phyloP scores from a whole-genome alignment of 768 basidiomycete species.

The Neoboletus subvelutipes region DNA sequence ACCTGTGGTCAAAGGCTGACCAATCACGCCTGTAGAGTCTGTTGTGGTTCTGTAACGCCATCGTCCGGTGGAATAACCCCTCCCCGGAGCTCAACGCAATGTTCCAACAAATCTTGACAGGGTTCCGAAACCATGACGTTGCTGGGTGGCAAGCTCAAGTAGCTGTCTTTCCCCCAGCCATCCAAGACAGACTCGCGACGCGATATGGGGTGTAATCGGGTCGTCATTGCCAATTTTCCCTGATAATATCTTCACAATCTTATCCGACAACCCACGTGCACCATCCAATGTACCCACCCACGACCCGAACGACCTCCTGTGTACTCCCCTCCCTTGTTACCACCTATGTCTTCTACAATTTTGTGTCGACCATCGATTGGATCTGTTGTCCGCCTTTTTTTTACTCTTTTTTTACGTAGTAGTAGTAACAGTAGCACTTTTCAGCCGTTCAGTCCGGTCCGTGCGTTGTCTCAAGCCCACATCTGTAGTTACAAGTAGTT shows the following conservation, averaged over 20 bases:
- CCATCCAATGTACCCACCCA: slow-evolving; percentile 12
- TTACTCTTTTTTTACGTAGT: slow-evolving; percentile 7
- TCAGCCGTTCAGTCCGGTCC: slow-evolving; percentile 5
- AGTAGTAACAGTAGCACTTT: slow-evolving; percentile 31
- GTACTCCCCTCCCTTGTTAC: slow-evolving; percentile 18
- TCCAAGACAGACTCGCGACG: slow-evolving; percentile 81
- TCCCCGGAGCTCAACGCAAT: slow-evolving; percentile 89
- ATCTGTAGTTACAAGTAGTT: slow-evolving; percentile 35
- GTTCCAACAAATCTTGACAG: slow-evolving; percentile 87
- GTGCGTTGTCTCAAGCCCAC: slow-evolving; percentile 25
- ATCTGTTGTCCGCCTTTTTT: slow-evolving; percentile 18
- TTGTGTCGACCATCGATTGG: slow-evolving; percentile 31
- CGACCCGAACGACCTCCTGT: slow-evolving; percentile 9
- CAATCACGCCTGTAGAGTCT: slow-evolving; percentile 58
- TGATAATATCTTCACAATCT: slow-evolving; percentile 16
- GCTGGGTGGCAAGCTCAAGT: slow-evolving; percentile 86
- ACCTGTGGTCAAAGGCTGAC: slow-evolving; percentile 5
- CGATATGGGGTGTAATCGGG: slow-evolving; percentile 78
- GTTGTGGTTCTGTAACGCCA: slow-evolving; percentile 97
- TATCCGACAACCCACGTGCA: slow-evolving; percentile 8
- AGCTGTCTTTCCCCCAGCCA: slow-evolving; percentile 78
- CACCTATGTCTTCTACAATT: slow-evolving; percentile 25
- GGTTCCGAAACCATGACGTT: slow-evolving; percentile 87
- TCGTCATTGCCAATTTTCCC: not conserved
- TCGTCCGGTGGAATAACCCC: slow-evolving; percentile 92